A percentile compares a stretch with the other conserved stretches of the same genome.
Conservation (phyloP, 148 eudicot genomes). For the Rhododendron henanense region DNA sequence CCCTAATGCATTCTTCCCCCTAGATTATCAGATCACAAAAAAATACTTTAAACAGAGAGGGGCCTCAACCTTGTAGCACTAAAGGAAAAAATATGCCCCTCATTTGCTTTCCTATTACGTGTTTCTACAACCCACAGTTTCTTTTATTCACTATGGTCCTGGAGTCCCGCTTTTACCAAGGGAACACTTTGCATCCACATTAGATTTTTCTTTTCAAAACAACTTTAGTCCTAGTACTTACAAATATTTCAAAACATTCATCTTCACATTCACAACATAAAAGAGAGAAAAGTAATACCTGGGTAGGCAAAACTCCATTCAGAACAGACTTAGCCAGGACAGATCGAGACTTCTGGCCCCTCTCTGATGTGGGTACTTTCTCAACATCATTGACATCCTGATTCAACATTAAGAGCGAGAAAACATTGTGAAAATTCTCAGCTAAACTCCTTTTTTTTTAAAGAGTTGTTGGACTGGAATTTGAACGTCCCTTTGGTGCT, state of each 20-base stretch:
- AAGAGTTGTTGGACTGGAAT: too few species aligned
- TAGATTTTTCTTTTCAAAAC: neutral
- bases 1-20: neutral
- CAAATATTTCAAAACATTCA: neutral
- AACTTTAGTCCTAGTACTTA: neutral
- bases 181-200: neutral
- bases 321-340: neutral
- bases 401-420: neutral
- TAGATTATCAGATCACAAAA: neutral
- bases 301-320: slow-evolving; percentile 10
- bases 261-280: neutral
- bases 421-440: neutral
- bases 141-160: neutral
- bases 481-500: too few species aligned
- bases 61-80: neutral
- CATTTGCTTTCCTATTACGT: neutral
- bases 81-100: neutral
- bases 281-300: neutral
- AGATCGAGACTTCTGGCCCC: slow-evolving; percentile 12
- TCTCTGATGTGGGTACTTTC: neutral
- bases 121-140: neutral
- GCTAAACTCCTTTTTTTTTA: neutral
- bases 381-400: slow-evolving; percentile 8
- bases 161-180: neutral
- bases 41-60: neutral